Evolutionary conservation across 495 filamentous ascomycete genomes (phyloP).

Genomic region (Margaritispora aquatica): DNA sequence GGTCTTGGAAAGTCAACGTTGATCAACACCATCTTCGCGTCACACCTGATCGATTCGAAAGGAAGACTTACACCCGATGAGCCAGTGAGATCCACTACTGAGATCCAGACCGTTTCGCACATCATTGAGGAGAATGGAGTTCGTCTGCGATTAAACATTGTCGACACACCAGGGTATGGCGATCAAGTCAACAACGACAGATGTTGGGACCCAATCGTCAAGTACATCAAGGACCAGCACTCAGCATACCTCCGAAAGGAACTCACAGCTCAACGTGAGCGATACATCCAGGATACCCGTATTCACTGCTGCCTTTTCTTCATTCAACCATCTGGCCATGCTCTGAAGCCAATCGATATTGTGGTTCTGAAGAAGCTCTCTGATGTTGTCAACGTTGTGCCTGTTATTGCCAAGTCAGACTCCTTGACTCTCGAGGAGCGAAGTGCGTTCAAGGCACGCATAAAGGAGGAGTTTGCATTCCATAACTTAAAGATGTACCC

Average conservation of each 20-base stretch:
- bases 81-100: constrained; percentile 88
- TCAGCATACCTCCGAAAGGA: constrained; percentile 99
- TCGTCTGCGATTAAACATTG: constrained; percentile 91
- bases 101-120: constrained; percentile 96
- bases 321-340: constrained; percentile 97
- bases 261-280: constrained; percentile 98
- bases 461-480: constrained; percentile 99
- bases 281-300: constrained; percentile 97
- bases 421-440: constrained; percentile 95
- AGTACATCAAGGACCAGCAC: constrained; percentile 99
- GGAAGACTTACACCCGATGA: constrained; percentile 88
- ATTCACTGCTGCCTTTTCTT: constrained; percentile 99
- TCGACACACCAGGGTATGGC: constrained; percentile 96
- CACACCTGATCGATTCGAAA: constrained; percentile 98
- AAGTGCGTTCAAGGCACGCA: constrained; percentile 93
- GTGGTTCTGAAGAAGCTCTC: constrained; percentile 98
- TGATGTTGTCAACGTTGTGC: constrained; percentile 98
- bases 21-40: constrained; percentile 99
- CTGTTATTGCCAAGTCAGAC: constrained; percentile 97
- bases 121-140: constrained; percentile 99
- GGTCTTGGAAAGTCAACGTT: constrained; percentile 97
- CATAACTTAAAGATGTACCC: constrained; percentile 99
- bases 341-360: constrained; percentile 97
- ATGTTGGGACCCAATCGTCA: constrained; percentile 99
- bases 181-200: constrained; percentile 99